Evolutionary conservation across 2,329 filamentous ascomycete species (phyloP), one percentile per base, ranked within the genome.

Genomic region (Aspergillus sergii): DNA sequence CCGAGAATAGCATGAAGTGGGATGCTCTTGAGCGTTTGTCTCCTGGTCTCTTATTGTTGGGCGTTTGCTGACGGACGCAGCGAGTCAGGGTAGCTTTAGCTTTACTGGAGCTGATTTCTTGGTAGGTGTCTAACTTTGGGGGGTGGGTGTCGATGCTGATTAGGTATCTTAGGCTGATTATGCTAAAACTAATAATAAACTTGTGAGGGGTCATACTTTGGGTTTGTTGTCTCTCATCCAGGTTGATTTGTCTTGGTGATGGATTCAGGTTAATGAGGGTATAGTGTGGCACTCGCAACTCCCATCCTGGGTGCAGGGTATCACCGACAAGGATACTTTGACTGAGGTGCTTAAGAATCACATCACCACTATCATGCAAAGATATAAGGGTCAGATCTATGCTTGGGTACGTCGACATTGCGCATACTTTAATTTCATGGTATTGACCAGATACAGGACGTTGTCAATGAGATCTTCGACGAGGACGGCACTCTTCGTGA

Each of bases 1-100:
- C 87, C 0, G 86, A 85, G 63, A 91, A 91, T 72, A 83, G 83
- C 6, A 85, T 88, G 77, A 86, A 87, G 80, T 91, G 87, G 88
- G 82, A 88, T 64, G 80, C 82, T 64, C 88, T 82, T 45, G 87
- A 92, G 80, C 85, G 72, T 73, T 23, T 56, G 72, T 69, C 28
- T 9, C 26, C 28, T 16, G 3, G 2, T 48, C 3, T 45, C 5
- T 28, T 2, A 2, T 3, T 26, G n/a, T 6, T 26, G 16, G 3
- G 3, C 9, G 30, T 56, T 21, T 30, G 28, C 57, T 60, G 46
- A 59, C 30, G 23, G 7, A 32, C 19, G 8, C 59, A 70, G 68
- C 86, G 1, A 71, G 74, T 48, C 82, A 80, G 46, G 82, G 80
- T 28, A 73, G 78, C 51, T 91, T 90, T 78, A 83, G 80, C 74